phyloP scores from a whole-genome alignment of 345 rosid genomes.

The Rhizophora apiculata region DNA sequence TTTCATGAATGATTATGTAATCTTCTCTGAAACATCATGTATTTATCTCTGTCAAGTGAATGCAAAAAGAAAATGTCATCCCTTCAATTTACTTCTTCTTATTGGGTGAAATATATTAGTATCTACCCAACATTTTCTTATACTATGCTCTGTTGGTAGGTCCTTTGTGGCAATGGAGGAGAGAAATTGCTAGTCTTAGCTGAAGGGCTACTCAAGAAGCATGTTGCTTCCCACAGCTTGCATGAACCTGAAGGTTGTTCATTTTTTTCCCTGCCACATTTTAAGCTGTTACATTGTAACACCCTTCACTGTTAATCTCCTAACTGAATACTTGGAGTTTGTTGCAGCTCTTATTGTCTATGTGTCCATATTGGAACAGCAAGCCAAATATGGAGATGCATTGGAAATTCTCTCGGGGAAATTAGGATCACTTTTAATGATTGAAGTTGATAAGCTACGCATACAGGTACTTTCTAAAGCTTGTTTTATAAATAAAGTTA shows the following conservation, averaged over 20 bases:
- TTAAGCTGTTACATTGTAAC: background rate
- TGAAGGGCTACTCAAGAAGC: slow-evolving; percentile 93
- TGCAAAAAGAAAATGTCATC: background rate
- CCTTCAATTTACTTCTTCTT: slow-evolving; percentile 2
- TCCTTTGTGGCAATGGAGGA: slow-evolving; percentile 77
- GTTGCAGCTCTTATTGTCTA: slow-evolving; percentile 86
- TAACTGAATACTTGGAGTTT: slow-evolving; percentile 16
- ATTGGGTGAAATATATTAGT: slow-evolving; percentile 1
- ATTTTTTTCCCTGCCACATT: background rate
- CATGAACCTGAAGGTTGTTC: slow-evolving; percentile 92
- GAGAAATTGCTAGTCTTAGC: slow-evolving; percentile 82
- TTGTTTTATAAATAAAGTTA: background rate
- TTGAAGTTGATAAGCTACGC: slow-evolving; percentile 86
- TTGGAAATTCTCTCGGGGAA: slow-evolving; percentile 78
- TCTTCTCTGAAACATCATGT: background rate
- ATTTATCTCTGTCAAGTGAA: background rate
- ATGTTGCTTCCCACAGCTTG: slow-evolving; percentile 78
- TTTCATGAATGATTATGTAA: background rate
- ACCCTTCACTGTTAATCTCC: background rate
- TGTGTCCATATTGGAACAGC: slow-evolving; percentile 86
- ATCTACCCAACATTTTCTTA: slow-evolving; percentile 20
- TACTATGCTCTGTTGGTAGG: slow-evolving; percentile 41
- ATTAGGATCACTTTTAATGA: slow-evolving; percentile 79
- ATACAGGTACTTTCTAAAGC: slow-evolving; percentile 67
- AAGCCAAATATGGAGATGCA: slow-evolving; percentile 74